A percentile compares a stretch with the other conserved stretches of the same genome.
Evolutionary conservation across 2,329 filamentous ascomycete species (phyloP).

Genomic region (Verticillium nubilum): DNA sequence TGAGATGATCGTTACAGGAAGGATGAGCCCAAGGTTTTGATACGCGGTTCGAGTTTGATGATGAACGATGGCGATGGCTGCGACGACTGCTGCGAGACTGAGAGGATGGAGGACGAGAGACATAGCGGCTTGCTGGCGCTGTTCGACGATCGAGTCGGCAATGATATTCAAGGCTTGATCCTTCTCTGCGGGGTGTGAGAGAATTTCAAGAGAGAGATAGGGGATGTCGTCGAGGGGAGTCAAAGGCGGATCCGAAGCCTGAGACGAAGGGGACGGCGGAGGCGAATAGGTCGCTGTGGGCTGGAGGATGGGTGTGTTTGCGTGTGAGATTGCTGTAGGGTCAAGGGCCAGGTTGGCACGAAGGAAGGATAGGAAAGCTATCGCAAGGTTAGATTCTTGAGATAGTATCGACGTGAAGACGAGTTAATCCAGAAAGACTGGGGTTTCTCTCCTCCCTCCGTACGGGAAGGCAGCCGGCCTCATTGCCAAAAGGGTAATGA

Average conservation of each 20-base stretch:
- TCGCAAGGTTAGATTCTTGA: background rate
- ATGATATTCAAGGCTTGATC: slow-evolving; percentile 66
- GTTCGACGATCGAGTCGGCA: slow-evolving; percentile 77
- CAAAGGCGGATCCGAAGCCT: slow-evolving; percentile 33
- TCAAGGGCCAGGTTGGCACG: slow-evolving; percentile 72
- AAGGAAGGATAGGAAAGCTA: slow-evolving; percentile 80
- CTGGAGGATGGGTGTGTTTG: slow-evolving; percentile 59
- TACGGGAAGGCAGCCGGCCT: too few relatives aligned
- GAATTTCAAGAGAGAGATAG: slow-evolving; percentile 56
- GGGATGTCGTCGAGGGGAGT: slow-evolving; percentile 47
- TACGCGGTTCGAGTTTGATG: slow-evolving; percentile 38
- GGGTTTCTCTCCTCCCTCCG: too few relatives aligned
- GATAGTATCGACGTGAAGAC: background rate
- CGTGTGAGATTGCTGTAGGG: slow-evolving; percentile 52
- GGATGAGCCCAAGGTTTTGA: slow-evolving; percentile 47
- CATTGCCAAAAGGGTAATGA: background rate
- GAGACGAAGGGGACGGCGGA: slow-evolving; percentile 28
- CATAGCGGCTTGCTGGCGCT: slow-evolving; percentile 62
- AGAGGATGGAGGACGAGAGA: slow-evolving; percentile 60
- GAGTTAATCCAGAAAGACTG: too few relatives aligned
- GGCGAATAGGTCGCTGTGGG: slow-evolving; percentile 31
- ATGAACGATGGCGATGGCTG: slow-evolving; percentile 37
- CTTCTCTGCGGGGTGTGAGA: slow-evolving; percentile 53
- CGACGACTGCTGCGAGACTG: slow-evolving; percentile 41
- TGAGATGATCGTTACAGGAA: slow-evolving; percentile 45